Evolutionary conservation across 495 filamentous ascomycete genomes (phyloP).

Genomic region (Penicillium nucicola): DNA sequence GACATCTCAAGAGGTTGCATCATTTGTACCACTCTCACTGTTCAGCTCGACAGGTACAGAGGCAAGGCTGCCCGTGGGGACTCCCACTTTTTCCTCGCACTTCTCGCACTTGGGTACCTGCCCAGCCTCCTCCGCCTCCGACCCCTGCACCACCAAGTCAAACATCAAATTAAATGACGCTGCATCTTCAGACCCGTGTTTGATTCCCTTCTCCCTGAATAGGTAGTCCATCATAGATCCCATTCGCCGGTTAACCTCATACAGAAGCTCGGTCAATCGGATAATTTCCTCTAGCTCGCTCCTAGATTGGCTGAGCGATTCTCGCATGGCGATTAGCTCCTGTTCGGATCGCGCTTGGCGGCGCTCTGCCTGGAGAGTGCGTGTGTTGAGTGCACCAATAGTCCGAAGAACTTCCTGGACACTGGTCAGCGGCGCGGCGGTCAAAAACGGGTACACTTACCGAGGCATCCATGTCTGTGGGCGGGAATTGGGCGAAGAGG

Average conservation of each 20-base stretch:
- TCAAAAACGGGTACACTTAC: slow-evolving; percentile 1
- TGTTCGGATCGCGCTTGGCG: slow-evolving; percentile 3
- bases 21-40: not conserved
- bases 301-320: slow-evolving; percentile 2
- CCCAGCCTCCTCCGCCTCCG: slow-evolving; percentile 1
- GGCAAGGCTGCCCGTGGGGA: not conserved
- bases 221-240: slow-evolving; percentile 10
- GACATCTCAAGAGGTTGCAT: not conserved
- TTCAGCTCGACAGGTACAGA: slow-evolving; percentile 1
- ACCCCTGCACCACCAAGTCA: slow-evolving; percentile 2
- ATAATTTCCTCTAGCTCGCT: slow-evolving; percentile 8
- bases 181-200: not conserved
- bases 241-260: slow-evolving; percentile 11
- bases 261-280: slow-evolving; percentile 11
- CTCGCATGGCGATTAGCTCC: slow-evolving; percentile 1
- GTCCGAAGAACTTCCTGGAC: slow-evolving; percentile 10
- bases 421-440: not conserved
- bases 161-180: slow-evolving; percentile 10
- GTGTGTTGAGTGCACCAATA: slow-evolving; percentile 7
- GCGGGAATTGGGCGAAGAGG: not conserved
- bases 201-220: slow-evolving; percentile 5
- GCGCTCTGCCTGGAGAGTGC: slow-evolving; percentile 5
- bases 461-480: slow-evolving; percentile 28
- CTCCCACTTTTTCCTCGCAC: not conserved
- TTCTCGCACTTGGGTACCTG: not conserved